These are phyloP conservation scores for Pseudofabraea citricarpa DNA, from an alignment of 2,329 filamentous ascomycete species.

Conservation along the genomic window DNA sequence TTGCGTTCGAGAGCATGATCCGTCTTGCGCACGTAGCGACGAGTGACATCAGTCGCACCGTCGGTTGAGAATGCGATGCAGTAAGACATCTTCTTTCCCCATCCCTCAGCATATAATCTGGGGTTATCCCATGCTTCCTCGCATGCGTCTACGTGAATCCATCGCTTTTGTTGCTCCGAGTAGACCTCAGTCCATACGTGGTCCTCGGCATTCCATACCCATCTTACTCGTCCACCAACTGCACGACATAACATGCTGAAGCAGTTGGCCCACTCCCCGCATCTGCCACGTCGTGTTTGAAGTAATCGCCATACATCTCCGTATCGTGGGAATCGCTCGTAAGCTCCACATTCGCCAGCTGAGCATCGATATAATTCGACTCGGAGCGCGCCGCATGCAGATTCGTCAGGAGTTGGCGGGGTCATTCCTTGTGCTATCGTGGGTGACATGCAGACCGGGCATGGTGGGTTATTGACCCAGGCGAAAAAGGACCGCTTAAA, in stretches of 20 bases:
- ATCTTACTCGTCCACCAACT: slow-evolving; percentile 83
- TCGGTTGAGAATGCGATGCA: slow-evolving; percentile 96
- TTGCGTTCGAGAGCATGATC: slow-evolving; percentile 71
- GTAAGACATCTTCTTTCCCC: slow-evolving; percentile 95
- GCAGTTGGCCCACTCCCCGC: slow-evolving; percentile 97
- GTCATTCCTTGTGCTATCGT: slow-evolving; percentile 82
- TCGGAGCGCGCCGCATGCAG: slow-evolving; percentile 76
- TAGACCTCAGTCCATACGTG: slow-evolving; percentile 98
- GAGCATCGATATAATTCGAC: slow-evolving; percentile 92
- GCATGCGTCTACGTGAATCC: slow-evolving; percentile 95
- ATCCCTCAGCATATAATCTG: slow-evolving; percentile 86
- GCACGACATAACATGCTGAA: slow-evolving; percentile 98
- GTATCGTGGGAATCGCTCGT: slow-evolving; percentile 89
- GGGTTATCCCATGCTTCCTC: slow-evolving; percentile 96
- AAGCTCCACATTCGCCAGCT: slow-evolving; percentile 65
- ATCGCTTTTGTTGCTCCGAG: slow-evolving; percentile 86
- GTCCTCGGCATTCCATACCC: slow-evolving; percentile 98
- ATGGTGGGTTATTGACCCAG: slow-evolving; percentile 94
- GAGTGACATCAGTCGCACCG: slow-evolving; percentile 63
- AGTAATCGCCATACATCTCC: slow-evolving; percentile 91
- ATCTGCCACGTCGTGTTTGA: slow-evolving; percentile 78
- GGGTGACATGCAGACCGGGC: slow-evolving; percentile 73
- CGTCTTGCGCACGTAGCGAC: slow-evolving; percentile 65
- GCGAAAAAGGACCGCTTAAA: slow-evolving; percentile 94
- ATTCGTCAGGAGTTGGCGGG: slow-evolving; percentile 81